Evolutionary conservation across 495 filamentous ascomycete species (phyloP).

Genomic region (Penicillium egyptiacum): DNA sequence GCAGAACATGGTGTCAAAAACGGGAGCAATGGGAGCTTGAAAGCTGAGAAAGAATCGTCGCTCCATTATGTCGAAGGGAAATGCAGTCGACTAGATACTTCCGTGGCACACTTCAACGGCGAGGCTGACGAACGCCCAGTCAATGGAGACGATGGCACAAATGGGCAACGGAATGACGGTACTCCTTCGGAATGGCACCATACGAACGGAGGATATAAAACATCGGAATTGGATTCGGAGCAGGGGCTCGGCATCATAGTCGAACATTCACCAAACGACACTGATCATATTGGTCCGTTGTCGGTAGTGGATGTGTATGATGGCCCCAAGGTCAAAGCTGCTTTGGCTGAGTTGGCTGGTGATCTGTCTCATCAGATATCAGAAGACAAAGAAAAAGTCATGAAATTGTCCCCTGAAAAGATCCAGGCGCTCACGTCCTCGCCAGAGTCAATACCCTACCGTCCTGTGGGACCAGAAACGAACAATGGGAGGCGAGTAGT

Average conservation of each 20-base stretch:
- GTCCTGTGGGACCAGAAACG: constrained; percentile 26
- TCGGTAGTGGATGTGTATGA: constrained; percentile 25
- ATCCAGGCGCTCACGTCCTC: constrained; percentile 58
- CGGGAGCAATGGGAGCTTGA: constrained; percentile 1
- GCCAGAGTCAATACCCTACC: constrained; percentile 52
- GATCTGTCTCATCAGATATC: constrained; percentile 15
- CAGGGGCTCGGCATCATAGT: constrained; percentile 30
- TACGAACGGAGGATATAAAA: background rate
- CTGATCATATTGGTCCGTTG: constrained; percentile 5
- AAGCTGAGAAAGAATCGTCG: background rate
- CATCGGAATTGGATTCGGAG: constrained; percentile 1
- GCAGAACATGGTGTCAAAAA: constrained; percentile 5
- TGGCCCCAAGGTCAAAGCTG: constrained; percentile 21
- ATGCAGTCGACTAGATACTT: background rate
- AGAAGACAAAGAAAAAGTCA: constrained; percentile 42
- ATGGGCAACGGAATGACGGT: background rate
- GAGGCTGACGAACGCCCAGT: background rate
- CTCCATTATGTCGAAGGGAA: no score
- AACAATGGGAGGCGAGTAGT: constrained; percentile 27
- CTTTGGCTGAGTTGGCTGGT: constrained; percentile 22
- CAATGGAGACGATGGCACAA: background rate
- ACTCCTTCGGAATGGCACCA: background rate
- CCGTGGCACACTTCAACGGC: background rate
- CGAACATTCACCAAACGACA: constrained; percentile 14
- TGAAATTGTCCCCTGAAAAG: constrained; percentile 53